phyloP scores from a whole-genome alignment of 371 early-diverging fungal species.

The Mucor velutinosus region DNA sequence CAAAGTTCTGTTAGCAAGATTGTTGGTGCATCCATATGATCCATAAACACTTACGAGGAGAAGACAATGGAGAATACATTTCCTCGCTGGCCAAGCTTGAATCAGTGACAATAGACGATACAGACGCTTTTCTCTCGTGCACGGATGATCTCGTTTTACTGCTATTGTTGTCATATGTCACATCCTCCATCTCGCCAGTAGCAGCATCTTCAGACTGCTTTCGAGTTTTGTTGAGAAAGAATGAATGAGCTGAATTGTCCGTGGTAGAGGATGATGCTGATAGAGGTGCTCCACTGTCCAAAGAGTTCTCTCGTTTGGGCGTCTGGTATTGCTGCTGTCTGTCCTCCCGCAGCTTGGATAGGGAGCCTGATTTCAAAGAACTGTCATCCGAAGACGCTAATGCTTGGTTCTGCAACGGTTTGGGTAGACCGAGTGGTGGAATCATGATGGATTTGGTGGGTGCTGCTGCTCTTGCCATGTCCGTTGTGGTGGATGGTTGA shows the following conservation, averaged over 20 bases:
- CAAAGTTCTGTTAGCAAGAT: not conserved
- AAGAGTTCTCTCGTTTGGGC: constrained; percentile 22
- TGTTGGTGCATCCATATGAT: not conserved
- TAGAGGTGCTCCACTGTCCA: constrained; percentile 17
- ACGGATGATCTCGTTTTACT: constrained; percentile 12
- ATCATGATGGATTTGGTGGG: constrained; percentile 3
- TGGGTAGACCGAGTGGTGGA: constrained; percentile 13
- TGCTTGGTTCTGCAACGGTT: not conserved
- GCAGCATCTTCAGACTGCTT: constrained; percentile 12
- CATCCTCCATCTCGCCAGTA: constrained; percentile 18
- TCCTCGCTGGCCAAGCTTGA: constrained; percentile 31
- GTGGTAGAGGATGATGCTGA: constrained; percentile 19
- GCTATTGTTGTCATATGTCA: not conserved
- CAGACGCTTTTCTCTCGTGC: constrained; percentile 29
- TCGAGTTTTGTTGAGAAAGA: not conserved
- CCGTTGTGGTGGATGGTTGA: not conserved
- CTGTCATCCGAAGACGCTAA: not conserved
- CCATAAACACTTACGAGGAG: constrained; percentile 21
- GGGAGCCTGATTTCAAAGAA: constrained; percentile 34
- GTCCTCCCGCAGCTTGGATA: constrained; percentile 34
- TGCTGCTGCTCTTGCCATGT: not conserved
- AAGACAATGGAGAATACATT: constrained; percentile 20
- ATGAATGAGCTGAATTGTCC: constrained; percentile 2
- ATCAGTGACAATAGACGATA: constrained; percentile 34
- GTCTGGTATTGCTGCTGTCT: constrained; percentile 17